Base-by-base conservation (phyloP, 1,284 basidiomycete genomes). In the Ganoderma sinense region DNA sequence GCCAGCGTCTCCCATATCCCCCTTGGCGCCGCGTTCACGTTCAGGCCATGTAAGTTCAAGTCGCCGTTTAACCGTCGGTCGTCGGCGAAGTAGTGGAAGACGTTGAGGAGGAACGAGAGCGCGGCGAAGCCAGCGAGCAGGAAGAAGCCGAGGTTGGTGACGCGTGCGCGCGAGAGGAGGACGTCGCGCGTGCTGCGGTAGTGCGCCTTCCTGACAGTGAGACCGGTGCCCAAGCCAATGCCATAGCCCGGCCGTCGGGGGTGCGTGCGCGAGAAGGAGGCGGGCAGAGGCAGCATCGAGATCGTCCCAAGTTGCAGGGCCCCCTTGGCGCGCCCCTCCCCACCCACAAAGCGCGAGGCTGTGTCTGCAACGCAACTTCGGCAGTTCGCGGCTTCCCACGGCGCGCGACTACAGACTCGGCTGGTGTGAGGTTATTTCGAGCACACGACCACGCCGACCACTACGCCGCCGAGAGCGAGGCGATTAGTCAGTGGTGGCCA, bases 61-160 rank as follows among this genome's bases (percentile, higher is more conserved):
- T n/a, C n/a, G 7, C 36, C 10, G 36, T n/a, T n/a, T n/a, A n/a
- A n/a, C n/a, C n/a, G n/a, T n/a, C n/a, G n/a, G n/a, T n/a, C n/a
- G 10, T 77, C 65, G 11, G 80, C 80, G 71, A 84, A 78, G 74
- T 84, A 82, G 73, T 85, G 84, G 40, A 78, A 79, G 51, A 93
- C 70, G 78, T 96, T 95, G 76, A 89, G 78, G 14, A 93, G 69
- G 40, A 94, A 75, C 2, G 93, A 94, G 41, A 90, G n/a, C 14
- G 78, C 76, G 3, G 88, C 80, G 43, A 88, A 74, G 45, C 77
- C 73, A 33, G 83, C 74, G 48, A 96, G 82, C 20, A 94, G 79
- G 26, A 88, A 71, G 65, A 94, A 85, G 13, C 88, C 91, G 51
- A 96, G 85, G 82, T 96, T 96, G 60, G 94, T 96, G 59, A 94